Conservation (phyloP, 23 red algal species). For the Cyanidium caldarium region DNA sequence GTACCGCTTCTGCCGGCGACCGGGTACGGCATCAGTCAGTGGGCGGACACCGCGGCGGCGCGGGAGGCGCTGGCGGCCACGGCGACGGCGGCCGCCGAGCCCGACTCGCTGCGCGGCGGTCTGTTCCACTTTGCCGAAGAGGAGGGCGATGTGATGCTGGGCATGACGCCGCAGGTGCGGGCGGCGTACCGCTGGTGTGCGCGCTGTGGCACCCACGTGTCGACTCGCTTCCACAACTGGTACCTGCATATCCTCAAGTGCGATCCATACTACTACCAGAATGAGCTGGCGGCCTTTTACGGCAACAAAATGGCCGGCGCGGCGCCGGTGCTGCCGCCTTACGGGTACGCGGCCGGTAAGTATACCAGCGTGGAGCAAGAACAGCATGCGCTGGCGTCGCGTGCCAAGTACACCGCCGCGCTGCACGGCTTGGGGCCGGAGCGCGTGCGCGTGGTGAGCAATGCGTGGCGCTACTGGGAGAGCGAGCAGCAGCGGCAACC, state of each 20-base stretch:
- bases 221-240: conserved; percentile 5
- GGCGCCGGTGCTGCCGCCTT: not conserved
- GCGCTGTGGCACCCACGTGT: conserved; percentile 3
- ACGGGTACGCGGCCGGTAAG: not conserved
- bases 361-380: not conserved
- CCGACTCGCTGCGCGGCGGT: not conserved
- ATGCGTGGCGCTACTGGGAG: not conserved
- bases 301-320: not conserved
- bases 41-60: too few relatives aligned
- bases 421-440: not conserved
- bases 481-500: too few relatives aligned
- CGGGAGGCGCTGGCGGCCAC: too few relatives aligned
- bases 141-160: not conserved
- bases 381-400: not conserved
- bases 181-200: conserved; percentile 2
- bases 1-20: too few relatives aligned
- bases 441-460: not conserved
- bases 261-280: not conserved
- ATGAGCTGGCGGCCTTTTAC: not conserved
- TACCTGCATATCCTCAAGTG: conserved; percentile 6
- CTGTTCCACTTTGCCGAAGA: not conserved
- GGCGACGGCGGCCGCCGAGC: not conserved
- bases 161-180: not conserved
- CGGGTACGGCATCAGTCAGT: too few relatives aligned
- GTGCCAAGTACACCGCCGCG: not conserved